phyloP scores from a whole-genome alignment of 2,329 filamentous ascomycete genomes.

The Coniella lustricola region DNA sequence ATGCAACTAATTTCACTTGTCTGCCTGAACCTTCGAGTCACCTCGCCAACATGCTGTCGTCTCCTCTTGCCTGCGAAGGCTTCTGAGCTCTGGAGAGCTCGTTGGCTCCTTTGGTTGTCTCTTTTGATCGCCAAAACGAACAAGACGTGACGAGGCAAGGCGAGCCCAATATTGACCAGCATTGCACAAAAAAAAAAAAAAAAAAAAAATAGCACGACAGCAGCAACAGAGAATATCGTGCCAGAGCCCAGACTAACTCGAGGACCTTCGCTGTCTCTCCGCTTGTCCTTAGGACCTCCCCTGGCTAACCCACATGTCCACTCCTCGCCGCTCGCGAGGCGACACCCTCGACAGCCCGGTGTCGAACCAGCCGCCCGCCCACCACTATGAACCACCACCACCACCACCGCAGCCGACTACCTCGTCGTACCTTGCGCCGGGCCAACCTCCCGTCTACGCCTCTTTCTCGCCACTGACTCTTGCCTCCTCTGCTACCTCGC shows the following conservation, averaged over 20 bases:
- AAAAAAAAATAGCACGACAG: too few relatives aligned
- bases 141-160: too few relatives aligned
- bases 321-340: slow-evolving; percentile 13
- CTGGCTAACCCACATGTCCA: slow-evolving; percentile 18
- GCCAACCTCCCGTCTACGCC: slow-evolving; percentile 64
- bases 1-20: neutral
- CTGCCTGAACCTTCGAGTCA: neutral
- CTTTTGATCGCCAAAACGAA: too few relatives aligned
- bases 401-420: too few relatives aligned
- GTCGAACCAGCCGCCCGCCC: neutral
- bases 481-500: slow-evolving; percentile 53
- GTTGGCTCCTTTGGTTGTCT: too few relatives aligned
- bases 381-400: neutral
- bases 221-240: too few relatives aligned
- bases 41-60: neutral
- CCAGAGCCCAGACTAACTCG: slow-evolving; percentile 4
- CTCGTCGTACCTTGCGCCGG: slow-evolving; percentile 46
- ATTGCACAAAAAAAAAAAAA: too few relatives aligned
- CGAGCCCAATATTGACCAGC: too few relatives aligned
- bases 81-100: slow-evolving; percentile 6
- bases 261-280: neutral
- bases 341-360: slow-evolving; percentile 12
- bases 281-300: slow-evolving; percentile 9
- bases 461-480: slow-evolving; percentile 82
- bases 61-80: neutral